A percentile compares a stretch with the other conserved stretches of the same genome.
Conservation (phyloP, 768 basidiomycete genomes). For the Leucosporidium creatinivorum region DNA sequence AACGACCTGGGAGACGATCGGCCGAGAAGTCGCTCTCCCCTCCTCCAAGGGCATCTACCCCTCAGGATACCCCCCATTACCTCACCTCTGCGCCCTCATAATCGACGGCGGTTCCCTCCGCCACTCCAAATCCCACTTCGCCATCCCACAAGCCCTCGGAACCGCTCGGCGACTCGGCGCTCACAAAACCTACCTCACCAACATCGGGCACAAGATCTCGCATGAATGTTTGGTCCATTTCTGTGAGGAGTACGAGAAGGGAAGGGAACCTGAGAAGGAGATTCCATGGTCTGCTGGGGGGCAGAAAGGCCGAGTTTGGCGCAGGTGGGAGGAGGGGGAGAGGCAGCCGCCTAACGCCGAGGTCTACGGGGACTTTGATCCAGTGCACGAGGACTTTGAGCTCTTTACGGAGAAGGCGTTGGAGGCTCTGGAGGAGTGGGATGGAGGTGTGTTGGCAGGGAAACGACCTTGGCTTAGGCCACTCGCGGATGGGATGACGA, state of each 20-base stretch:
- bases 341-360: not conserved
- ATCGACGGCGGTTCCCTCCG: slow-evolving; percentile 10
- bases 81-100: slow-evolving; percentile 14
- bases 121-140: slow-evolving; percentile 10
- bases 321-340: not conserved
- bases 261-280: not conserved
- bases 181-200: slow-evolving; percentile 15
- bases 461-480: slow-evolving; percentile 12
- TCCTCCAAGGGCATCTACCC: slow-evolving; percentile 3
- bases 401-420: slow-evolving; percentile 9
- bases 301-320: not conserved
- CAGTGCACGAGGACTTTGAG: slow-evolving; percentile 8
- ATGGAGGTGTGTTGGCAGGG: not conserved
- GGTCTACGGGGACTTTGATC: slow-evolving; percentile 5
- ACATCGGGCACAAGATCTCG: slow-evolving; percentile 12
- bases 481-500: slow-evolving; percentile 11
- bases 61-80: not conserved
- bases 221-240: slow-evolving; percentile 6
- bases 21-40: slow-evolving; percentile 9
- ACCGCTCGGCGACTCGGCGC: slow-evolving; percentile 13
- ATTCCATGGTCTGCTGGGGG: not conserved
- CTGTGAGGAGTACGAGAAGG: not conserved
- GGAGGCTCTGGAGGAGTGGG: slow-evolving; percentile 25
- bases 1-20: slow-evolving; percentile 4
- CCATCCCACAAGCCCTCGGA: slow-evolving; percentile 21